These are phyloP conservation scores for Pichia gijzeniarum DNA, from an alignment of 805 yeast genomes.

Conservation along the genomic window DNA sequence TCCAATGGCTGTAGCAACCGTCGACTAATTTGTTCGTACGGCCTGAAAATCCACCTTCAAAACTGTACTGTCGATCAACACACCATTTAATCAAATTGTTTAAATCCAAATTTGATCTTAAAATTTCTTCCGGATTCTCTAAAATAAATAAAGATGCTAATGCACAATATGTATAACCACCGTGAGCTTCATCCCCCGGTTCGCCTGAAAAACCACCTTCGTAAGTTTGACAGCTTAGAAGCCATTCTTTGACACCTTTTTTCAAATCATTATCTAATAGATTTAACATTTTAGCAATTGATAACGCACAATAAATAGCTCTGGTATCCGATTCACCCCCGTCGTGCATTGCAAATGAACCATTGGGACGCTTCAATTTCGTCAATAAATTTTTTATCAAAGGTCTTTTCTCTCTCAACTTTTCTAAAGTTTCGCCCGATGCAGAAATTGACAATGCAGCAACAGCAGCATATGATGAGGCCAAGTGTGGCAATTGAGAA, in stretches of 20 bases:
- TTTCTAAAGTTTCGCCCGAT: constrained; percentile 34
- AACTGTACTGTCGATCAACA: constrained; percentile 53
- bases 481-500: constrained; percentile 77
- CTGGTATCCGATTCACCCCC: constrained; percentile 85
- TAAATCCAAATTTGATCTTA: constrained; percentile 33
- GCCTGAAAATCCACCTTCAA: constrained; percentile 89
- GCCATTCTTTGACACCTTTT: constrained; percentile 50
- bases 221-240: constrained; percentile 70
- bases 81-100: constrained; percentile 60
- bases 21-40: constrained; percentile 91
- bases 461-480: constrained; percentile 75
- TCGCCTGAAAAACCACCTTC: constrained; percentile 95
- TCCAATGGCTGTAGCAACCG: constrained; percentile 95
- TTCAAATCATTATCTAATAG: constrained; percentile 56
- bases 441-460: constrained; percentile 52
- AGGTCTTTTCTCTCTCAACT: constrained; percentile 34
- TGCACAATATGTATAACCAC: constrained; percentile 94
- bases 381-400: constrained; percentile 59
- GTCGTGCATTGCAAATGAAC: constrained; percentile 68
- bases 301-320: constrained; percentile 82
- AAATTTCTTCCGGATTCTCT: constrained; percentile 32
- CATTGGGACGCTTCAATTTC: constrained; percentile 56
- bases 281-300: constrained; percentile 58
- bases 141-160: constrained; percentile 53
- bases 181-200: constrained; percentile 89